A percentile compares a stretch with the other conserved stretches of the same genome.
Conservation (phyloP, 2,329 filamentous ascomycete species). For the Trichophyton equinum region DNA sequence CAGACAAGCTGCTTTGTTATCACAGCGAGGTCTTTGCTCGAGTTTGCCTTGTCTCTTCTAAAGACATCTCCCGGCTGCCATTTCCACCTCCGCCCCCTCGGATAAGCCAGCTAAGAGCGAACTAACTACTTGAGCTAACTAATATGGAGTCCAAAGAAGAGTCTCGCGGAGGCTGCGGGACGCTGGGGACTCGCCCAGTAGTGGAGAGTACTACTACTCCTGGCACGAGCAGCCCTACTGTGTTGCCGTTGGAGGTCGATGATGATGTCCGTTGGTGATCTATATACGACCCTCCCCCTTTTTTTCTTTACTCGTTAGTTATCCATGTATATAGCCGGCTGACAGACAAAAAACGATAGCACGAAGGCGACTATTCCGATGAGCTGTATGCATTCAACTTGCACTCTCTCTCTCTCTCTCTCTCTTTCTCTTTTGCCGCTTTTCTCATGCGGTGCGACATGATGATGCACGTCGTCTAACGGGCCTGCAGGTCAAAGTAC, state of each 20-base stretch:
- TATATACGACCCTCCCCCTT: neutral
- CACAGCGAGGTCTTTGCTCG: no score
- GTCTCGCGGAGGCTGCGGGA: neutral
- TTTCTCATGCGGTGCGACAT: neutral
- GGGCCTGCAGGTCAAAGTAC: constrained; percentile 7
- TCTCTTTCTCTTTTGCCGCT: neutral
- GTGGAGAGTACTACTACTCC: neutral
- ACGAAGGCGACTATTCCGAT: neutral
- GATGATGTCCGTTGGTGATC: neutral
- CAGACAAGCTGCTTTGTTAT: no score
- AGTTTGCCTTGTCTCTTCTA: no score
- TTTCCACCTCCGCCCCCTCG: no score
- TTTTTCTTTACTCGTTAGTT: no score
- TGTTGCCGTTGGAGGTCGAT: neutral
- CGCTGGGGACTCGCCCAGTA: neutral
- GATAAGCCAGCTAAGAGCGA: no score
- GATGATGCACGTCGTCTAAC: neutral
- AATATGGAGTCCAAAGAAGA: neutral
- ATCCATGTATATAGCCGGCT: neutral
- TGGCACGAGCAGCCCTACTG: neutral
- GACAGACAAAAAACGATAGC: neutral
- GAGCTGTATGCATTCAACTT: neutral
- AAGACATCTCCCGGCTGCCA: no score
- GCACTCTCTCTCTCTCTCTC: neutral
- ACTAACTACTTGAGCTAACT: no score